Base-by-base conservation (phyloP, 148 eudicot species). In the Silene conica region DNA sequence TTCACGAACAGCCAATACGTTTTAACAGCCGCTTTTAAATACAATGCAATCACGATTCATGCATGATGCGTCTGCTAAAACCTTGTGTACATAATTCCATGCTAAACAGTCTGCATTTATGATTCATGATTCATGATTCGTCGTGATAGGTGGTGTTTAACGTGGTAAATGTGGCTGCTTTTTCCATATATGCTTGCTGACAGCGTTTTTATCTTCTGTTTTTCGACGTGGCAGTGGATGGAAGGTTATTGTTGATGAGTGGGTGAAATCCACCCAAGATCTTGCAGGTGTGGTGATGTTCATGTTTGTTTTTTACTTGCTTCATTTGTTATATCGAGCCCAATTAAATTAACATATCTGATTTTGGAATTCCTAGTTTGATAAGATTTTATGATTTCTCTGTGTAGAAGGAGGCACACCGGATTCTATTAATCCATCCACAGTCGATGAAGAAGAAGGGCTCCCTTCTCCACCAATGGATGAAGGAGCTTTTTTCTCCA, bases 381-480 rank as follows among this genome's bases (percentile, higher is more conserved):
- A 46, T 5, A 7, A 45, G 9, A 63, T 25, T 12, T 67, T 67
- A 12, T 69, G 31, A 3, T 25, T 7, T 45, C 52, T 59, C 67
- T 59, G 6, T 28, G 61, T 8, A 74, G 83, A 88, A 75, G 96
- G 87, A 76, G 86, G 80, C 71, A 86, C 91, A 20, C 87, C 93
- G 23, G 93, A 89, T 77, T 94, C 98, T 73, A 78, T 89, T 50
- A 87, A 94, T 74, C 96, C 96, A 31, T 88, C 98, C 67, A 80
- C 84, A 58, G 88, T 88, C 79, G 92, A 89, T 63, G 91, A 89
- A 45, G 98, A 94, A 75, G 96, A 88, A 83, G 98, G 98, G 31
- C 89, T 95, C 20, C 97, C 97, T 68, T 95, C 96, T 79, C 98
- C 98, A 65, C 97, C 98, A 52, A 25, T 95, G 81, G 98, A 95